Evolutionary conservation across 164 flowering plant species (phyloP).

Genomic region (Macadamia tetraphylla): DNA sequence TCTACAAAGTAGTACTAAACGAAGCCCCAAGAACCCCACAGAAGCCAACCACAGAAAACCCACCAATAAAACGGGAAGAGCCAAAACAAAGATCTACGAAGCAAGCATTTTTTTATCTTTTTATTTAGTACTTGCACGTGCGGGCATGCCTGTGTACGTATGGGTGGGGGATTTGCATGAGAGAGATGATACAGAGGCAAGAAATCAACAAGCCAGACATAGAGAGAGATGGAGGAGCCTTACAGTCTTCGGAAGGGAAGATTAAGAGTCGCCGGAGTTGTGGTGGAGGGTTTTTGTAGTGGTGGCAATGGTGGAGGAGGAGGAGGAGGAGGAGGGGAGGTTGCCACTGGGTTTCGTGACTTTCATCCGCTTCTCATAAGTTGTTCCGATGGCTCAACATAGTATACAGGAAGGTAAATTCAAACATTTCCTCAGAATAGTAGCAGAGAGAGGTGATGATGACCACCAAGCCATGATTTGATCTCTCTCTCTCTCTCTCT

Average conservation of each 20-base stretch:
- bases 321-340: background rate
- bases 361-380: background rate
- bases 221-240: background rate
- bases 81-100: too few species aligned
- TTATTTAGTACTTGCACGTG: background rate
- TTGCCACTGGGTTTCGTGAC: too few species aligned
- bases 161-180: background rate
- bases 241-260: background rate
- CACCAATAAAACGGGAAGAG: too few species aligned
- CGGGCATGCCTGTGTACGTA: background rate
- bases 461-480: background rate
- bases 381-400: constrained; percentile 16
- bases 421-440: background rate
- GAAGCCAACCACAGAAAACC: too few species aligned
- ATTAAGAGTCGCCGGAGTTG: background rate
- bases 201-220: background rate
- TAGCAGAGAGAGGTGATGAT: constrained; percentile 3
- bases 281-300: constrained; percentile 1
- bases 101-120: background rate
- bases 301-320: background rate
- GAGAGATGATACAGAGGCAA: background rate
- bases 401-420: constrained; percentile 15
- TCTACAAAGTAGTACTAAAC: background rate
- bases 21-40: too few species aligned
- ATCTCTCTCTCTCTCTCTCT: too few species aligned